Evolutionary conservation across 1,284 basidiomycete species (phyloP).

Genomic region (Malassezia japonica): DNA sequence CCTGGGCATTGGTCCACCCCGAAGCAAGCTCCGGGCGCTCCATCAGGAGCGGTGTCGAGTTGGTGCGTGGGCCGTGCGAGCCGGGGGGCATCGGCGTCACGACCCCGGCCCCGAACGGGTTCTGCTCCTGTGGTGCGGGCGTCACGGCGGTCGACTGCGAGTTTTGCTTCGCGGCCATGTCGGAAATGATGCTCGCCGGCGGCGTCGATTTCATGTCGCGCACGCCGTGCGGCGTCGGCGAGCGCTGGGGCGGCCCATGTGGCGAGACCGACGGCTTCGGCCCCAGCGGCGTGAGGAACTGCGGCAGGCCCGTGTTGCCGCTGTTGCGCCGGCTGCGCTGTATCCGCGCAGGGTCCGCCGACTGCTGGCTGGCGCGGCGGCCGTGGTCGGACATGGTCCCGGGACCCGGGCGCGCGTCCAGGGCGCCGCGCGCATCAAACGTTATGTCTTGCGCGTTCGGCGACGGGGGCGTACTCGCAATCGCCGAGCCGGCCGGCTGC

Average conservation of each 20-base stretch:
- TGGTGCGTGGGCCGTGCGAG: conserved; percentile 10
- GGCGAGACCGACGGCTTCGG: neutral
- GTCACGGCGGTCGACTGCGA: conserved; percentile 17
- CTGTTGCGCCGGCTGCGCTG: neutral
- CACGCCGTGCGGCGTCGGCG: conserved; percentile 12
- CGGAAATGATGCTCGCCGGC: conserved; percentile 47
- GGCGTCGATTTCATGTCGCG: conserved; percentile 3
- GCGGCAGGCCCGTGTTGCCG: neutral
- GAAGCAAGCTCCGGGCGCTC: neutral
- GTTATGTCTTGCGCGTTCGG: conserved; percentile 16
- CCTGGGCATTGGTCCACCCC: neutral
- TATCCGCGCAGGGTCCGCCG: neutral
- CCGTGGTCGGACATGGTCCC: conserved; percentile 14
- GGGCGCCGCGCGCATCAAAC: conserved; percentile 7
- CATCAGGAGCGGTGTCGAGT: conserved; percentile 18
- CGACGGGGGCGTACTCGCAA: conserved; percentile 23
- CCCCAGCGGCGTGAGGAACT: neutral
- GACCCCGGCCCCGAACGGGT: conserved; percentile 39
- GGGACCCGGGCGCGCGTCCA: conserved; percentile 20
- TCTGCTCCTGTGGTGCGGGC: conserved; percentile 26
- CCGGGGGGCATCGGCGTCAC: conserved; percentile 31
- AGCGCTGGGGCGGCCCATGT: neutral
- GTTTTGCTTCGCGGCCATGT: conserved; percentile 38
- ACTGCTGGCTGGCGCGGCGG: neutral
- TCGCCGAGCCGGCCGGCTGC: neutral